These are phyloP conservation scores for Letharia columbiana DNA, from an alignment of 495 filamentous ascomycete genomes.

Conservation along the genomic window DNA sequence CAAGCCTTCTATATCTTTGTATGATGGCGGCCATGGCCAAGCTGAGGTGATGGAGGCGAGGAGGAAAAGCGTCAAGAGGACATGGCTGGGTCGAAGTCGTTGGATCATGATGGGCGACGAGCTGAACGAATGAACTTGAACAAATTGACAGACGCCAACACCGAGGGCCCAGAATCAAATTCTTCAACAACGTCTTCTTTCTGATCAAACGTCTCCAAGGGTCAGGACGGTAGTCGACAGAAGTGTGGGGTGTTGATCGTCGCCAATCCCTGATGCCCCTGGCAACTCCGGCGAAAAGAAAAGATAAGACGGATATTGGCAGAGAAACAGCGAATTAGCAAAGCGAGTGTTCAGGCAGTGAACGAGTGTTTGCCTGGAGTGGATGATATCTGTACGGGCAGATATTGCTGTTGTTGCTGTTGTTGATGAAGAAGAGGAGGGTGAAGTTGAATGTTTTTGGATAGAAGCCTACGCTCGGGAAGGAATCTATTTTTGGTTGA, in stretches of 20 bases:
- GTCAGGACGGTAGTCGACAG: background rate
- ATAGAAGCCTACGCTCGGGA: background rate
- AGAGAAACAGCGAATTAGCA: background rate
- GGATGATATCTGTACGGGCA: background rate
- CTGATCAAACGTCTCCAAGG: background rate
- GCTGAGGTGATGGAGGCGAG: slow-evolving; percentile 41
- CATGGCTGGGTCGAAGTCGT: slow-evolving; percentile 11
- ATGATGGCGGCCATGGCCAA: slow-evolving; percentile 40
- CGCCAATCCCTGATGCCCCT: slow-evolving; percentile 9
- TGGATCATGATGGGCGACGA: slow-evolving; percentile 15
- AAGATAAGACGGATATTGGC: background rate
- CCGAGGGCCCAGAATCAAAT: background rate
- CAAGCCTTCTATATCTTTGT: slow-evolving; percentile 21
- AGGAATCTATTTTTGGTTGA: slow-evolving; percentile 2
- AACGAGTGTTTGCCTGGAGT: slow-evolving; percentile 16
- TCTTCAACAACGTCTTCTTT: background rate
- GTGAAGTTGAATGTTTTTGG: slow-evolving; percentile 6
- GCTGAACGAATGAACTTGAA: background rate
- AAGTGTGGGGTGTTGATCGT: slow-evolving; percentile 4
- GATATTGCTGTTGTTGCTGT: background rate
- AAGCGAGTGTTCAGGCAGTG: slow-evolving; percentile 14
- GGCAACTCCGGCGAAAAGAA: background rate
- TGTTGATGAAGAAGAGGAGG: background rate
- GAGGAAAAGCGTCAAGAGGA: slow-evolving; percentile 33
- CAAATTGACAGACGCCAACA: background rate